Evolutionary conservation across 2,329 filamentous ascomycete genomes (phyloP).

Genomic region (Sclerotinia spermophila): DNA sequence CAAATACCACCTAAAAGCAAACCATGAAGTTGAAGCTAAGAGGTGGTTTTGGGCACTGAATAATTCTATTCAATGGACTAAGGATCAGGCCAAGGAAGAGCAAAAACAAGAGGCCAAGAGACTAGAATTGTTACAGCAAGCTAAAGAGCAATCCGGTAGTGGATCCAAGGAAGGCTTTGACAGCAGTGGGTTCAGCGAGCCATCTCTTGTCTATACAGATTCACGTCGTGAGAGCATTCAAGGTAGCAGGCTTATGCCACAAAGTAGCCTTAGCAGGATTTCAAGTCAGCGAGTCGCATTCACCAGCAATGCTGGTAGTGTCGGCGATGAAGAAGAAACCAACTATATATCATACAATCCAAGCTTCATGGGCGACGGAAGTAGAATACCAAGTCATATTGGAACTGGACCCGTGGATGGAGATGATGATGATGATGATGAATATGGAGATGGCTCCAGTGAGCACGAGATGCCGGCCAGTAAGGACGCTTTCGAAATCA

Average conservation of each 20-base stretch:
- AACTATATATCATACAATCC: slow-evolving; percentile 54
- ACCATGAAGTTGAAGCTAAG: slow-evolving; percentile 97
- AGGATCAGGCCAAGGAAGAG: slow-evolving; percentile 93
- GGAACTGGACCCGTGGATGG: slow-evolving; percentile 44
- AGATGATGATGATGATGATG: slow-evolving; percentile 65
- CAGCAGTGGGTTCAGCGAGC: slow-evolving; percentile 27
- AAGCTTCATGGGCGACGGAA: slow-evolving; percentile 45
- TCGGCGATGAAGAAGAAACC: slow-evolving; percentile 51
- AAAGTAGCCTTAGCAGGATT: slow-evolving; percentile 29
- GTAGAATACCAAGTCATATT: slow-evolving; percentile 30
- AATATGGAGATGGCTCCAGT: slow-evolving; percentile 77
- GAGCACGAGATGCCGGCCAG: slow-evolving; percentile 71
- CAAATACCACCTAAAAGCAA: slow-evolving; percentile 96
- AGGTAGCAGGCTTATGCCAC: slow-evolving; percentile 31
- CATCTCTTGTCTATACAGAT: slow-evolving; percentile 29
- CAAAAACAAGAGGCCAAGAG: slow-evolving; percentile 71
- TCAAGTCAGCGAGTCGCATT: slow-evolving; percentile 34
- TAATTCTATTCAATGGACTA: slow-evolving; percentile 97
- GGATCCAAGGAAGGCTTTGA: slow-evolving; percentile 28
- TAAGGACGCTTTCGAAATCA: slow-evolving; percentile 96
- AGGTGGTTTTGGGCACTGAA: slow-evolving; percentile 99
- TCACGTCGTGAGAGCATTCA: slow-evolving; percentile 47
- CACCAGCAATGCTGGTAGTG: slow-evolving; percentile 36
- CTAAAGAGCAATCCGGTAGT: slow-evolving; percentile 65
- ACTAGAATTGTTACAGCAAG: slow-evolving; percentile 72